Base-by-base conservation (phyloP, 106 monocot genomes). In the Narthecium ossifragum region DNA sequence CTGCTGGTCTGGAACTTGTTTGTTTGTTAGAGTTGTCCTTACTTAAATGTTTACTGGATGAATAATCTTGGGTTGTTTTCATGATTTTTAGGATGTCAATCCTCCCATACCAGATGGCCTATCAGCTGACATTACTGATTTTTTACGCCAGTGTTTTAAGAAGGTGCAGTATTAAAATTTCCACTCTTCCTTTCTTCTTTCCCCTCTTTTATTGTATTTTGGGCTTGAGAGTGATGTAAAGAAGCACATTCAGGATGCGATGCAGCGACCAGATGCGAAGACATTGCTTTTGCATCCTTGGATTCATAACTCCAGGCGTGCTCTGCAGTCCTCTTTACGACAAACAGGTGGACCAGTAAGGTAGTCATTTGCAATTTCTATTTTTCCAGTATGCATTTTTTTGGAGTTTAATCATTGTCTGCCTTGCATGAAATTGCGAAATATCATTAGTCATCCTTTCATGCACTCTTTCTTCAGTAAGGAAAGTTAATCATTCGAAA, bases 201-300 rank as follows among this genome's bases (percentile, higher is more conserved):
- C 15, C 28, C 14, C 31, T 3, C 2, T 28, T 55, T 13, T 31
- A 55, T 55, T 21, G n/a, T 29, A 30, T 31, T 55, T 11, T 30
- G 28, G 29, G 15, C 28, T 18, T 6, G 0, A 32, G 26, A 62
- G n/a, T 79, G 46, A 80, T 50, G 60, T 55, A 3, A 26, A 56
- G 31, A 50, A 53, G 40, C 58, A 69, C 61, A 25, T 63, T 8
- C 66, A 98, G 96, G 90, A 98, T 84, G 84, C 96, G 53, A 98
- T 98, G 78, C 90, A 90, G 62, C 83, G 96, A 67, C 90, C 96
- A 47, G 96, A 98, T 85, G 96, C 96, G 71, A 90, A 84, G 62
- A 81, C 80, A 28, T 79, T 98, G 68, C 61, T 98, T 32, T 66
- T 68, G 71, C 96, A 98, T 48, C 75, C 86, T 53, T 98, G 96